A percentile compares a stretch with the other conserved stretches of the same genome.
phyloP scores from a whole-genome alignment of 495 filamentous ascomycete genomes.

The Lentithecium fluviatile region DNA sequence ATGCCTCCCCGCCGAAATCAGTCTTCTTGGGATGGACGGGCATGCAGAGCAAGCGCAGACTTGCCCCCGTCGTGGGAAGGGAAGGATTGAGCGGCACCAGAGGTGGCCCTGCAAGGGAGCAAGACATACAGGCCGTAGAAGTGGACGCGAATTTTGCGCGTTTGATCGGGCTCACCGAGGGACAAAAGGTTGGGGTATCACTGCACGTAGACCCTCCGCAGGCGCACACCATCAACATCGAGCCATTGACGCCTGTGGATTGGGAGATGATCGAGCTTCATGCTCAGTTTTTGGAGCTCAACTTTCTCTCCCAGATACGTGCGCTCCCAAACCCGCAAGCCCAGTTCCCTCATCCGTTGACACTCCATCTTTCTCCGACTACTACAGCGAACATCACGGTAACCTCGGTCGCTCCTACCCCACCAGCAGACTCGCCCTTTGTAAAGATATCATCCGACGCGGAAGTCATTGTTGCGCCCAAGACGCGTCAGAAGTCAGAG shows the following conservation, averaged over 20 bases:
- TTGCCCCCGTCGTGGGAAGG: slow-evolving; percentile 67
- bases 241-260: slow-evolving; percentile 89
- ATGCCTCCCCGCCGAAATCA: slow-evolving; percentile 57
- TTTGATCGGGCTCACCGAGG: slow-evolving; percentile 75
- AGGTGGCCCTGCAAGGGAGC: slow-evolving; percentile 57
- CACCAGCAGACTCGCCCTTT: slow-evolving; percentile 67
- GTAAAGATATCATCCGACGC: slow-evolving; percentile 91
- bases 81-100: slow-evolving; percentile 64
- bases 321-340: slow-evolving; percentile 78
- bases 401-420: slow-evolving; percentile 72
- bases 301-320: slow-evolving; percentile 88
- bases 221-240: slow-evolving; percentile 90
- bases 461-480: slow-evolving; percentile 95
- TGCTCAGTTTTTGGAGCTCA: slow-evolving; percentile 89
- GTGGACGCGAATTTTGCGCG: slow-evolving; percentile 87
- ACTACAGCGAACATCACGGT: slow-evolving; percentile 90
- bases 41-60: slow-evolving; percentile 84
- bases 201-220: slow-evolving; percentile 88
- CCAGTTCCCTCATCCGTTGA: slow-evolving; percentile 70
- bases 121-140: slow-evolving; percentile 75
- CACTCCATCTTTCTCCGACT: slow-evolving; percentile 90
- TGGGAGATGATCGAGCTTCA: slow-evolving; percentile 98
- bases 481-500: slow-evolving; percentile 62
- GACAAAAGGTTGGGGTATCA: slow-evolving; percentile 70
- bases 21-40: slow-evolving; percentile 93